Base-by-base conservation (phyloP, 192 early-diverging fungal genomes). In the Backusella morwellensis region DNA sequence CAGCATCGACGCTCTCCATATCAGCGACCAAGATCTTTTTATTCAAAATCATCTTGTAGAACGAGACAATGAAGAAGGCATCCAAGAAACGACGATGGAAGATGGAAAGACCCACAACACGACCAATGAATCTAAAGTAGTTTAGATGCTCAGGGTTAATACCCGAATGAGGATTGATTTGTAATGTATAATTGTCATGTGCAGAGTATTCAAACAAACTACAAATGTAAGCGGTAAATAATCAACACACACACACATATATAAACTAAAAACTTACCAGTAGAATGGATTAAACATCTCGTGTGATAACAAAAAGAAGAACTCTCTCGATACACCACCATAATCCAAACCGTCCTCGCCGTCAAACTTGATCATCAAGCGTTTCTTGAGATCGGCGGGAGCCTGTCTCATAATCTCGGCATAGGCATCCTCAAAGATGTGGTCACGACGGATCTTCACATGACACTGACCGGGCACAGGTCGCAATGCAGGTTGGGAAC, bases 291-390 rank as follows among this genome's bases (percentile, higher is more conserved):
- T 97, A 86, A 99, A 99, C 95, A 99, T 97, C 81, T 98, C 96
- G 84, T 99, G 96, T 34, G 96, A 97, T 38, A 99, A 87, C 81
- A 99, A 83, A 87, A 97, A 99, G 88, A 99, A 99, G 84, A 95
- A 99, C 81, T 99, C 97, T 86, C 94, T 91, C 7, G 96, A 97
- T 59, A 99, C 87, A 83, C 97, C 97, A 75, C 97, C 97, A 80
- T 99, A 99, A 89, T 99, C 97, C 29, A 99, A 86, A 19, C 97
- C 97, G 81, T 99, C 97, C 78, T 99, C 97, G 68, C 96, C 96
- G 77, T 97, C 95, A 80, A 99, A 99, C 84, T 98, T 99, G 84
- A 99, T 97, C 95, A 97, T 97, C 74, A 99, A 81, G 40, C 95
- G 89, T 87, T 99, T 98, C 87, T 97, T 97, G 70, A 99, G 87